Evolutionary conservation across 192 early-diverging fungal genomes (phyloP), one percentile per base, ranked within the genome.

Genomic region (Podila horticola): DNA sequence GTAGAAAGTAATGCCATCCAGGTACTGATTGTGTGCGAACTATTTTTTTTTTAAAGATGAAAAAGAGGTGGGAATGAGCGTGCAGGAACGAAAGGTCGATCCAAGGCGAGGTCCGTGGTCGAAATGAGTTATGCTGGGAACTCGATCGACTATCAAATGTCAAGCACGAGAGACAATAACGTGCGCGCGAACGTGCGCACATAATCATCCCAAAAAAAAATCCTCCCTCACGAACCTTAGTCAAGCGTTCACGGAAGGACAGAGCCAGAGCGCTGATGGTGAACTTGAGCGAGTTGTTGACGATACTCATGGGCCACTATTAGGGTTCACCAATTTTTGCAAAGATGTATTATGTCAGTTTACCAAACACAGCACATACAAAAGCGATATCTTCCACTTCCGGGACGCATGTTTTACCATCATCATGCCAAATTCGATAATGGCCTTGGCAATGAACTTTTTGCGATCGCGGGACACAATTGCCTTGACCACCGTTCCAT

Each of bases 1-100:
- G 86, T 94, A 95, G 70, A 94, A 95, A 5, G 91, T 92, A 81
- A 93, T 93, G 57, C 90, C 92, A 63, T 84, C 81, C 38, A 94
- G 72, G 70, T 95, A 95, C 74, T 90, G 84, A 45, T 89, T 84
- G 62, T 95, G 93, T 34, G 88, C 86, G 66, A 86, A 76, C 84
- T 89, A 76, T 45, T 26, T 20, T 41, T 11, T 41, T 11, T 41
- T 41, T 41, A 5, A 17, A 22, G 66, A 66, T 50, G 41, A 52
- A 5, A 41, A 59, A 57, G 58, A 31, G 45, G 22, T 55, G 52
- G 33, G 41, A 3, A 38, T 45, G 41, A 45, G 41, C 15, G 41
- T 17, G 41, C 41, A 45, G 41, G 41, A 45, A 45, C 41, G 15
- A 45, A 45, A 0, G 11, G 10, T 7, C 36, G 36, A 38, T 38